These are phyloP conservation scores for Crithidia bombi DNA, from an alignment of 208 protist genomes.

Conservation along the genomic window DNA sequence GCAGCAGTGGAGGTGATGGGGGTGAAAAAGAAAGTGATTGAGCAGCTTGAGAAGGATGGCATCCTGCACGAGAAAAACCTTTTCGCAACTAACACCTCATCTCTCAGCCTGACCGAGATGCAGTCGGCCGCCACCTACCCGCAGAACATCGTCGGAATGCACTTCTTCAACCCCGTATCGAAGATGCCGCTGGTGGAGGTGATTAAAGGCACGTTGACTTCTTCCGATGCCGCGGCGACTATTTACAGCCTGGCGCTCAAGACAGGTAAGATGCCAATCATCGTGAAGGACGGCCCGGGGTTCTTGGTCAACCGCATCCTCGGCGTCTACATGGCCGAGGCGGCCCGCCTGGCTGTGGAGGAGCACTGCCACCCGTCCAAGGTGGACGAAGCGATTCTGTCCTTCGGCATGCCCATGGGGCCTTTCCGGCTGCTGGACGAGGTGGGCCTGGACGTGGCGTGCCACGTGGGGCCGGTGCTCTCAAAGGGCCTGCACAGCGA, in stretches of 20 bases:
- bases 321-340: conserved; percentile 88
- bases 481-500: conserved; percentile 60
- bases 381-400: conserved; percentile 77
- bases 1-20: conserved; percentile 93
- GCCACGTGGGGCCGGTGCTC: conserved; percentile 76
- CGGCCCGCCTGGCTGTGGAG: conserved; percentile 57
- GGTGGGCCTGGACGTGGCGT: conserved; percentile 91
- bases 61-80: conserved; percentile 64
- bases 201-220: conserved; percentile 84
- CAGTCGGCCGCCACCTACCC: conserved; percentile 75
- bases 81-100: conserved; percentile 95
- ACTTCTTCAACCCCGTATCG: conserved; percentile 95
- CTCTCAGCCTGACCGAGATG: conserved; percentile 91
- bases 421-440: conserved; percentile 92
- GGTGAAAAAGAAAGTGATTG: conserved; percentile 92
- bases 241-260: conserved; percentile 80
- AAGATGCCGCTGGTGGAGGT: conserved; percentile 95
- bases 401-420: conserved; percentile 94
- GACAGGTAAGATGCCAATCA: conserved; percentile 93
- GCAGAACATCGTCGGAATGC: conserved; percentile 92
- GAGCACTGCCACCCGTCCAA: conserved; percentile 60
- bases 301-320: conserved; percentile 90
- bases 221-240: conserved; percentile 65
- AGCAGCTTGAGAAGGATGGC: conserved; percentile 76
- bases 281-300: conserved; percentile 88